Conservation (phyloP, 306 rosid species). For the Acmispon strigosus region DNA sequence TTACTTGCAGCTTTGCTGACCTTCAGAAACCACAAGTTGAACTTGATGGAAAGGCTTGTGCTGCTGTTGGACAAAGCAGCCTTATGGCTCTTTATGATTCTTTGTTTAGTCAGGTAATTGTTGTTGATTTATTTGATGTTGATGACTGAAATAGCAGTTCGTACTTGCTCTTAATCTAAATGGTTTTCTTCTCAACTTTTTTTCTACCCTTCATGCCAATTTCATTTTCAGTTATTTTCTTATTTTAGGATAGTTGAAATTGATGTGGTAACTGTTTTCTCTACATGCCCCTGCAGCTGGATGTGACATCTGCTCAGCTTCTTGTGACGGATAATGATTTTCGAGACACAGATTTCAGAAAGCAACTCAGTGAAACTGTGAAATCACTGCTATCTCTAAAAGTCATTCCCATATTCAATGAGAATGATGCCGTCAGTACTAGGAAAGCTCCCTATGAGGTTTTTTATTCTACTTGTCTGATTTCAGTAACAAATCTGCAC, state of each 20-base stretch:
- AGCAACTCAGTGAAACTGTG: conserved; percentile 74
- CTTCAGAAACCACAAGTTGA: conserved; percentile 95
- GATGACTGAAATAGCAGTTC: background rate
- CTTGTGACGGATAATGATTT: conserved; percentile 95
- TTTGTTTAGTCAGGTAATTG: conserved; percentile 79
- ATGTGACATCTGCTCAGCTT: conserved; percentile 89
- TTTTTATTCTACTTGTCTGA: conserved; percentile 15
- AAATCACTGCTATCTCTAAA: conserved; percentile 58
- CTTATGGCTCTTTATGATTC: conserved; percentile 93
- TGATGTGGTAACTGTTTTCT: conserved; percentile 17
- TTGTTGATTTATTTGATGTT: background rate
- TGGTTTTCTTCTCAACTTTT: background rate
- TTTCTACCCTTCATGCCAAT: background rate
- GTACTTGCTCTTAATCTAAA: background rate
- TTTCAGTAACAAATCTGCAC: background rate
- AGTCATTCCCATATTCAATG: conserved; percentile 89
- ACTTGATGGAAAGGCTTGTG: conserved; percentile 97
- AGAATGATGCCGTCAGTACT: conserved; percentile 96
- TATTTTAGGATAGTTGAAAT: background rate
- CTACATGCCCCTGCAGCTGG: conserved; percentile 55
- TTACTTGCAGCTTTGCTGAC: conserved; percentile 68
- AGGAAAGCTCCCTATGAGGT: conserved; percentile 99
- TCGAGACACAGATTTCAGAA: conserved; percentile 86
- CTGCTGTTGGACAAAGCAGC: conserved; percentile 93
- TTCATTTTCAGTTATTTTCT: background rate